Base-by-base conservation (phyloP, 1,139 yeast species). In the Yamadazyma aaseri region DNA sequence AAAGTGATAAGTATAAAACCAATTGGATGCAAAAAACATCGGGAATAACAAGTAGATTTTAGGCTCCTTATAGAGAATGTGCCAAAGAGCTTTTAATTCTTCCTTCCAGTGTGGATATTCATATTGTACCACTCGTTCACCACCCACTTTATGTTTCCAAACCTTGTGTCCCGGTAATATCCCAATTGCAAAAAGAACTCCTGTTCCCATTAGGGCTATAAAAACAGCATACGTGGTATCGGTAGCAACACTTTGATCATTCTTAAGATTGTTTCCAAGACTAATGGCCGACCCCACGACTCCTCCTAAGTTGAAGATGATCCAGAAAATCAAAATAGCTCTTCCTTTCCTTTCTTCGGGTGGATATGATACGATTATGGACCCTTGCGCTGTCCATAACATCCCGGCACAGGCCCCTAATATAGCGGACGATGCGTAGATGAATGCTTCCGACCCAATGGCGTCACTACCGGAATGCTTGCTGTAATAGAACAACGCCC, bases 1-100 rank as follows among this genome's bases (percentile, higher is more conserved):
- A 47, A 75, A 77, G 55, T 79, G 83, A 55, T 78, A 78, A 28
- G 83, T 74, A 62, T 76, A 76, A 59, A 77, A 79, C 79, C 80
- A 77, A 62, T 79, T 79, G 26, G 83, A 74, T 14, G 79, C 69
- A 48, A 75, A 73, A 53, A 78, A 79, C 76, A 76, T 71, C 27
- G 81, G 81, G 67, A 77, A 76, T 51, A 79, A 47, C 20, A 71
- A 49, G 31, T 63, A 51, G 36, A 72, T 70, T 47, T 57, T 63
- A 35, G 79, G 77, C 44, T 78, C 81, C 21, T 51, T 48, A 33
- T 54, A 56, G 45, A 78, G 60, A 32, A 72, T 53, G 35, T 49
- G 50, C 40, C 56, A 51, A 49, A 77, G 60, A 20, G 64, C 72
- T 22, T 52, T 42, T 32, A 76, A 44, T 49, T 78, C 84, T 13